Evolutionary conservation across 495 filamentous ascomycete genomes (phyloP), one percentile per base, ranked within the genome.

Genomic region (Thozetella sp.): DNA sequence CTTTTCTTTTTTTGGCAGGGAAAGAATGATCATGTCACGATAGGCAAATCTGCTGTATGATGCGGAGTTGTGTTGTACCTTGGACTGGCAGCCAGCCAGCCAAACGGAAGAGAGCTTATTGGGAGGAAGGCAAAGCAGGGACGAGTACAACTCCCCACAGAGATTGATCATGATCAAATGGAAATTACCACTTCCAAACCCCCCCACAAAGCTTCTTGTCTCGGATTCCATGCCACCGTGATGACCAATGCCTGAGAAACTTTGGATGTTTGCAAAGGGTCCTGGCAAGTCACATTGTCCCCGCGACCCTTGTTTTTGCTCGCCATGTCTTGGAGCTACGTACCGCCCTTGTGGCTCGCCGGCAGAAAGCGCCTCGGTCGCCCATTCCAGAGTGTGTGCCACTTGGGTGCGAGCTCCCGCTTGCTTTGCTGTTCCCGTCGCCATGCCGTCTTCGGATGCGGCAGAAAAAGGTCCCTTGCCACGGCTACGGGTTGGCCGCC

Each of bases 11-110:
- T 15, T 37, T 9, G 9, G 17, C 43, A 24, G 46, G 56, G 20
- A 59, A 43, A 60, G 58, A 55, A 58, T 51, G 55, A 63, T 59
- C 57, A 60, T 63, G 63, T 59, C 63, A 63, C 52, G 65, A 56
- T 53, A 56, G 61, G 58, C 51, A 55, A 25, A 25, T 30, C 23
- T 64, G 46, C 58, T 58, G 57, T 56, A 63, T 37, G 52, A 55
- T 59, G 53, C 10, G 51, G 60, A 52, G 22, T 58, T 46, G 56
- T 25, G 55, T n/a, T n/a, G 37, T 54, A 24, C 55, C n/a, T 48
- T 30, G 19, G 59, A 17, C 3, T 51, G 25, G 25, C 13, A 15
- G 3, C 4, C 34, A 30, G 27, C 30, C 50, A 37, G 51, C 50
- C 59, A 62, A n/a, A 46, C 40, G 30, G 30, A 37, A 6, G 30